Conservation (phyloP, 2,329 filamentous ascomycete genomes). For the Fusarium sacchari region DNA sequence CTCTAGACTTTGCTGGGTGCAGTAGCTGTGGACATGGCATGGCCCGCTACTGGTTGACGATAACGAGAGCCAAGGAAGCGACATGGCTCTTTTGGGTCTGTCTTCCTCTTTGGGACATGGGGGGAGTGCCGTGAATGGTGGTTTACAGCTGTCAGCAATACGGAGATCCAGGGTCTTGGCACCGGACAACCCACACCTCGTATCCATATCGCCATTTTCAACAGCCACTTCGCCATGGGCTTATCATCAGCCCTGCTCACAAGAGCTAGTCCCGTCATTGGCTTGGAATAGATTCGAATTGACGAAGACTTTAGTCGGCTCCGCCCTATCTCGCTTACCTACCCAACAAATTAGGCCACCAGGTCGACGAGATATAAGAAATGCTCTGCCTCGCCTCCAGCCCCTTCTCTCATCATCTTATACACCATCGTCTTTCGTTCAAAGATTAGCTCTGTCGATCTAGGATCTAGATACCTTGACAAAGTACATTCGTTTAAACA, state of each 20-base stretch:
- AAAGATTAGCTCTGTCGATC: constrained; percentile 33
- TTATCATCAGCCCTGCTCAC: constrained; percentile 43
- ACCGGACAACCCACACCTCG: constrained; percentile 38
- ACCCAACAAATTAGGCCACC: constrained; percentile 26
- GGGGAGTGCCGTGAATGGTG: constrained; percentile 33
- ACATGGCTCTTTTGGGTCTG: constrained; percentile 24
- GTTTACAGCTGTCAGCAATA: constrained; percentile 38
- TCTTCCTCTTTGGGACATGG: constrained; percentile 35
- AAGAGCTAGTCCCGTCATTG: constrained; percentile 34
- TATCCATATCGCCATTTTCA: constrained; percentile 43
- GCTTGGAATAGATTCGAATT: constrained; percentile 30
- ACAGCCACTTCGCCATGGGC: constrained; percentile 40
- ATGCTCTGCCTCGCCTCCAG: constrained; percentile 26
- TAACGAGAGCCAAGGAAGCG: constrained; percentile 26
- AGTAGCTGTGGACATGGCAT: constrained; percentile 27
- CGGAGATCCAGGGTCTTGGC: constrained; percentile 36
- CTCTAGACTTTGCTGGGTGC: constrained; percentile 31
- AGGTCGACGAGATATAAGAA: constrained; percentile 40
- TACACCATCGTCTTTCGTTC: constrained; percentile 44
- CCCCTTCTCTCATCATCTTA: constrained; percentile 28
- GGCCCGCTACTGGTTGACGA: constrained; percentile 21
- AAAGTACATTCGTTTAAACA: constrained; percentile 36
- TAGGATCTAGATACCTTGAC: constrained; percentile 24
- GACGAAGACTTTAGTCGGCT: constrained; percentile 27
- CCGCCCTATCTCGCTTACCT: constrained; percentile 36